These are phyloP conservation scores for Lactarius akahatsu DNA, from an alignment of 768 basidiomycete species.

Conservation along the genomic window DNA sequence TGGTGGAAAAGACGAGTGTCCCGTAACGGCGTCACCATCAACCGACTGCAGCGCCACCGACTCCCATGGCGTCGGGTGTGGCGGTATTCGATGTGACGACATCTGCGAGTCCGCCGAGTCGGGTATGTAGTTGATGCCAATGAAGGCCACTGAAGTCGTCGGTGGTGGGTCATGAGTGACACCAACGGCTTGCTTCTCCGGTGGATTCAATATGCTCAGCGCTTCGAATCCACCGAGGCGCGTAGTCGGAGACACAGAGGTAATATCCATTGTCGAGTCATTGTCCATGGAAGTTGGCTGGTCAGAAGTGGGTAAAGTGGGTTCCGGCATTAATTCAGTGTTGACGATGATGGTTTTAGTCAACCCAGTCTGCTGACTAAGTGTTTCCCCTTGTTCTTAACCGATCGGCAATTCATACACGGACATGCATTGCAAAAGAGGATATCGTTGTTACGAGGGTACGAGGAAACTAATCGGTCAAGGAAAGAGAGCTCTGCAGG, in stretches of 20 bases:
- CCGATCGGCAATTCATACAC: not conserved
- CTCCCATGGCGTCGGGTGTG: constrained; percentile 70
- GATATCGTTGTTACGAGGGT: constrained; percentile 17
- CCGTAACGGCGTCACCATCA: not conserved
- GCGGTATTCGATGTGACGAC: constrained; percentile 50
- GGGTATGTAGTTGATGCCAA: constrained; percentile 29
- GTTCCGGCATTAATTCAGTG: not conserved
- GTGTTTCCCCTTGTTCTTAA: no score
- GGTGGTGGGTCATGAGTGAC: not conserved
- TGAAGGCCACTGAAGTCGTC: constrained; percentile 18
- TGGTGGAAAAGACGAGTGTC: constrained; percentile 13
- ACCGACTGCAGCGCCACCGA: constrained; percentile 49
- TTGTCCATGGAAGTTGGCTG: constrained; percentile 6
- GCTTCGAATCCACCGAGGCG: constrained; percentile 5
- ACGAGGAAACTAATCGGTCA: constrained; percentile 16
- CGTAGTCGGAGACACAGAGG: constrained; percentile 6
- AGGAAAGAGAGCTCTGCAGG: constrained; percentile 11
- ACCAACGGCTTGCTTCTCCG: constrained; percentile 1
- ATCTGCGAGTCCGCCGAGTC: constrained; percentile 36
- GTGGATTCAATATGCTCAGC: constrained; percentile 6
- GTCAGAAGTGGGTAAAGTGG: not conserved
- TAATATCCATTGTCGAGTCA: constrained; percentile 11
- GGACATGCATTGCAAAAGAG: not conserved
- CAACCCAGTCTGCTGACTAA: constrained; percentile 12
- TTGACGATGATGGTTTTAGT: not conserved